A percentile compares a stretch with the other conserved stretches of the same genome.
Evolutionary conservation across 371 early-diverging fungal species (phyloP).

Genomic region (Vairimorpha apis): DNA sequence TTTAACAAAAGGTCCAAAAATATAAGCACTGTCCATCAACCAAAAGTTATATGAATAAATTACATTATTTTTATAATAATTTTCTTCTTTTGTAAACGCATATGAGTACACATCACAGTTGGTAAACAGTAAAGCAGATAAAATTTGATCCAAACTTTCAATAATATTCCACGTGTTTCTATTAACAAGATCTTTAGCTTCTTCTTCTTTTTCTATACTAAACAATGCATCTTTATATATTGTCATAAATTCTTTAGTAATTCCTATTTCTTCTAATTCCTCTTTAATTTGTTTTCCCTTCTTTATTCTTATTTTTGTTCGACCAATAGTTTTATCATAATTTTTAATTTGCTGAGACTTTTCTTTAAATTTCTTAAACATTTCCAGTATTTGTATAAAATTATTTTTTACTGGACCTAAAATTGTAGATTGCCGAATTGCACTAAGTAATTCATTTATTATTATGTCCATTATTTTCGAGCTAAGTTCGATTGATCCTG

Average conservation of each 20-base stretch:
- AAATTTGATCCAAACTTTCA: constrained; percentile 32
- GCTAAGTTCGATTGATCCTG: constrained; percentile 65
- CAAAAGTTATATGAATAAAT: constrained; percentile 53
- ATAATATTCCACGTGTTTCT: constrained; percentile 17
- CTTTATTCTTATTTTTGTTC: constrained; percentile 11
- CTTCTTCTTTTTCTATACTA: constrained; percentile 34
- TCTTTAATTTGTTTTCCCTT: constrained; percentile 34
- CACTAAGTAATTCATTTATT: constrained; percentile 48
- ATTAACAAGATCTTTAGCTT: constrained; percentile 36
- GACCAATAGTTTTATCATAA: constrained; percentile 9
- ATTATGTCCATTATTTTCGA: constrained; percentile 43
- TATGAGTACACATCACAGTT: constrained; percentile 34
- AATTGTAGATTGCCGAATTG: constrained; percentile 19
- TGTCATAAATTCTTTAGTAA: constrained; percentile 21
- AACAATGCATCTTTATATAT: constrained; percentile 22
- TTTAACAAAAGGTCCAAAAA: constrained; percentile 57
- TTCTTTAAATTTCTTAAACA: constrained; percentile 28
- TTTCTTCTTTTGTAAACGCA: constrained; percentile 22
- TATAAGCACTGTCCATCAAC: constrained; percentile 64
- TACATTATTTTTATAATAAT: background rate
- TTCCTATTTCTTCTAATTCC: constrained; percentile 51
- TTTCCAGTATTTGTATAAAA: constrained; percentile 20
- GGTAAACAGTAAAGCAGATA: constrained; percentile 29
- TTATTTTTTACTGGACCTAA: constrained; percentile 19
- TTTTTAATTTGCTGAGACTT: background rate